Evolutionary conservation across 768 basidiomycete species (phyloP).

Genomic region (Bullera alba): DNA sequence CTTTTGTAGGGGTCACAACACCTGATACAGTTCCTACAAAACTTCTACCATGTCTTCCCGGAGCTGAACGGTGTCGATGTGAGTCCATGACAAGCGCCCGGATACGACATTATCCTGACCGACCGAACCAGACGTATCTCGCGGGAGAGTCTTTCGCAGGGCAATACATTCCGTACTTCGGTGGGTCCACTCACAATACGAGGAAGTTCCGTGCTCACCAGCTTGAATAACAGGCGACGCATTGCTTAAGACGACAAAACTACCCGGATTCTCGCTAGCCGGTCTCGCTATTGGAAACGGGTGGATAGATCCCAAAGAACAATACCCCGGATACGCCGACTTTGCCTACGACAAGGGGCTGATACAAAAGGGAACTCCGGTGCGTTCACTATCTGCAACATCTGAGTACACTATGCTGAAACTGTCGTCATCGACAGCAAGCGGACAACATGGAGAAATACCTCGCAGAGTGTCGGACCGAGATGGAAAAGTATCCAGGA

Average conservation of each 20-base stretch:
- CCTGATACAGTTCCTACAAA: slow-evolving; percentile 71
- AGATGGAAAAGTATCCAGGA: slow-evolving; percentile 43
- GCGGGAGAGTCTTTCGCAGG: slow-evolving; percentile 96
- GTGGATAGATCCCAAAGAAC: slow-evolving; percentile 84
- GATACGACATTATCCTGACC: background rate
- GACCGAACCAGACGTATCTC: slow-evolving; percentile 69
- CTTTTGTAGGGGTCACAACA: slow-evolving; percentile 61
- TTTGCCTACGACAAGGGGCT: slow-evolving; percentile 74
- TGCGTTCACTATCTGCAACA: slow-evolving; percentile 42
- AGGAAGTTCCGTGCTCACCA: background rate
- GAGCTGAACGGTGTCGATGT: slow-evolving; percentile 78
- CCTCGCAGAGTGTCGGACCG: slow-evolving; percentile 58
- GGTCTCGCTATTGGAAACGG: slow-evolving; percentile 94
- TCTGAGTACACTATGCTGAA: background rate
- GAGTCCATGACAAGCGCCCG: slow-evolving; percentile 46
- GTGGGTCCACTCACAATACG: slow-evolving; percentile 46
- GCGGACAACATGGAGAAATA: slow-evolving; percentile 57
- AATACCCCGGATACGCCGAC: slow-evolving; percentile 85
- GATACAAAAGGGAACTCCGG: slow-evolving; percentile 64
- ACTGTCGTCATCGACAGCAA: slow-evolving; percentile 49
- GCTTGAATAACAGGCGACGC: slow-evolving; percentile 77
- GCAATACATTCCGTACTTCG: slow-evolving; percentile 95
- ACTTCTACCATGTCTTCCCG: slow-evolving; percentile 86
- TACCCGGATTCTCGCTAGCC: slow-evolving; percentile 58
- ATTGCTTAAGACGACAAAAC: slow-evolving; percentile 55